A percentile compares a stretch with the other conserved stretches of the same genome.
These are phyloP conservation scores for Neonectria neomacrospora DNA, from an alignment of 2,329 filamentous ascomycete genomes.

Conservation along the genomic window DNA sequence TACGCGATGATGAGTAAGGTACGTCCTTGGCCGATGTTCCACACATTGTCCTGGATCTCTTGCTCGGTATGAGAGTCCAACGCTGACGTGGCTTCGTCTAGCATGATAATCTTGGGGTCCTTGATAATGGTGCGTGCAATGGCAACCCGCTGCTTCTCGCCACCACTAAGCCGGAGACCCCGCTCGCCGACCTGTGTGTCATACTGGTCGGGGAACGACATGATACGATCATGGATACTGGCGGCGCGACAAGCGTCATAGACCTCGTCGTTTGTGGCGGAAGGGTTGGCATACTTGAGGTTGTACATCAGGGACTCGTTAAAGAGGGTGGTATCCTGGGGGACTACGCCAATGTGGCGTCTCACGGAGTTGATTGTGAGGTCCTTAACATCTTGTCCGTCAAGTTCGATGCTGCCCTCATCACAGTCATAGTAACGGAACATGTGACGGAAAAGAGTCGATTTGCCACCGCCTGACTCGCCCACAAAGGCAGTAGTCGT, in stretches of 20 bases:
- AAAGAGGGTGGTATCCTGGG: constrained; percentile 95
- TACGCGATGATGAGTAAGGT: constrained; percentile 96
- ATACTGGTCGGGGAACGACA: constrained; percentile 89
- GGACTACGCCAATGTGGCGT: constrained; percentile 92
- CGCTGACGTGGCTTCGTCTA: constrained; percentile 93
- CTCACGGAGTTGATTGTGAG: constrained; percentile 95
- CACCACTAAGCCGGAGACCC: constrained; percentile 85
- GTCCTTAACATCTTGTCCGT: constrained; percentile 84
- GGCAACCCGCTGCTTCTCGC: constrained; percentile 92
- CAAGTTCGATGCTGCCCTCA: constrained; percentile 83
- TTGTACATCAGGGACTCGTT: constrained; percentile 97
- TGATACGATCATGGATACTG: constrained; percentile 92
- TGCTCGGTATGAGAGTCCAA: constrained; percentile 93
- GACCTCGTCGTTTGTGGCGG: constrained; percentile 83
- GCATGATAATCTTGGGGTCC: constrained; percentile 88
- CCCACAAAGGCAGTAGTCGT: constrained; percentile 96
- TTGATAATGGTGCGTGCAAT: constrained; percentile 95
- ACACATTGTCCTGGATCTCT: constrained; percentile 88
- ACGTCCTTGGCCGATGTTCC: constrained; percentile 82
- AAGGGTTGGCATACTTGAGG: constrained; percentile 85
- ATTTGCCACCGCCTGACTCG: constrained; percentile 96
- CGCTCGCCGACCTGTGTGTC: constrained; percentile 91
- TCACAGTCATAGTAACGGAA: constrained; percentile 95
- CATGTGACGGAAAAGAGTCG: constrained; percentile 92
- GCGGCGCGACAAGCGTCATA: constrained; percentile 85